Conservation (phyloP, 805 yeast genomes). For the Candida argentea region DNA sequence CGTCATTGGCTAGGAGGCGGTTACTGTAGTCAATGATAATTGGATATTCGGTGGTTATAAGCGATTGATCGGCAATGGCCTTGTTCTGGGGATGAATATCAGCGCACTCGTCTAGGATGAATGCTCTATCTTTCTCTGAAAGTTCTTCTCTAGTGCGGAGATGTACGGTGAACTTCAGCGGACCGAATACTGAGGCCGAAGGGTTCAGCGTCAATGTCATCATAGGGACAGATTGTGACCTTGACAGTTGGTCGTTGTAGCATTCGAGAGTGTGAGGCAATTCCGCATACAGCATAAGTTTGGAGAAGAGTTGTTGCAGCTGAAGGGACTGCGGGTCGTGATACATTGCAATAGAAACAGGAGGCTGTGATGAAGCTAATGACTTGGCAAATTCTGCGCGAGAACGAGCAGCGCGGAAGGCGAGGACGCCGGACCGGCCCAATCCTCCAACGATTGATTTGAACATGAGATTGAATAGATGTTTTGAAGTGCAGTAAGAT, state of each 20-base stretch:
- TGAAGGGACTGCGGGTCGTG: constrained; percentile 19
- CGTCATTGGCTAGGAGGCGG: constrained; percentile 42
- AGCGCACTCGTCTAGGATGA: constrained; percentile 16
- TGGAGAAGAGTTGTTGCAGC: constrained; percentile 17
- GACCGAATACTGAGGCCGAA: no score
- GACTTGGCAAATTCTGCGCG: not conserved
- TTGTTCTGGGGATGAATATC: constrained; percentile 27
- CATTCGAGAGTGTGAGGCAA: constrained; percentile 10
- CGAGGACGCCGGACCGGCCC: not conserved
- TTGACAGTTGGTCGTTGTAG: no score
- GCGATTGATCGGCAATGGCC: constrained; percentile 12
- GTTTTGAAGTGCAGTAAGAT: no score
- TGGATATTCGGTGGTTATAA: constrained; percentile 13
- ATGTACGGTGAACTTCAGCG: constrained; percentile 12
- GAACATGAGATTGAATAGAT: no score
- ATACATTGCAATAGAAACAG: constrained; percentile 15
- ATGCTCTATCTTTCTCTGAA: constrained; percentile 16
- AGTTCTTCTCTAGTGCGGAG: constrained; percentile 10
- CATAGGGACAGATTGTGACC: no score
- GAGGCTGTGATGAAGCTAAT: constrained; percentile 2
- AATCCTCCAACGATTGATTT: constrained; percentile 2
- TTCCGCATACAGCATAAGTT: constrained; percentile 10
- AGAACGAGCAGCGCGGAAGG: not conserved
- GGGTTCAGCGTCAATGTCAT: no score
- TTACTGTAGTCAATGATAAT: constrained; percentile 54